Base-by-base conservation (phyloP, 2,329 filamentous ascomycete genomes). In the Penicillium sclerotigenum region DNA sequence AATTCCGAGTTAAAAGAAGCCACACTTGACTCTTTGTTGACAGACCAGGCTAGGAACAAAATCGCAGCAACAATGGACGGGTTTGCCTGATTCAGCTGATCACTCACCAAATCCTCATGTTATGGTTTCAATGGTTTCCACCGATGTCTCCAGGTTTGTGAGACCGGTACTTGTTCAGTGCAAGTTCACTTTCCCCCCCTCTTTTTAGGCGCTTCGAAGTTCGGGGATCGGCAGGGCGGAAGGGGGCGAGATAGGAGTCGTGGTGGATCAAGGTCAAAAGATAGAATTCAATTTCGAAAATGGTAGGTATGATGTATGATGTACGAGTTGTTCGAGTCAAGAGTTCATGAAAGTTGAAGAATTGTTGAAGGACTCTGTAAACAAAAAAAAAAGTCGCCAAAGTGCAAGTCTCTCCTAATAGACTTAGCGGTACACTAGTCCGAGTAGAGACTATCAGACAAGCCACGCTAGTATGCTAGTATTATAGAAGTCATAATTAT, bases 81-180 rank as follows among this genome's bases (percentile, higher is more conserved):
- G 46, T 49, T 56, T 22, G 11, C 22, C 37, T 24, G 22, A 41
- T 47, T 41, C 18, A 52, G 40, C 36, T 10, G 26, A 40, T 37
- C 28, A 64, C 63, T 64, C 51, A 65, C 61, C 56, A 50, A 52
- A 47, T 29, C 61, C 58, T 62, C 61, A 63, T 61, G 47, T 51
- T 65, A 59, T 58, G 54, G 20, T 34, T 51, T 47, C 38, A 24
- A 36, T 49, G 29, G 37, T 42, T 48, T 24, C 16, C 22, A 18
- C 52, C 22, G 37, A 45, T 34, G 20, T 33, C 47, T 49, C 37
- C 37, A 36, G 22, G 47, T 38, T 55, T 47, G 41, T 50, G 42
- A 48, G 41, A 47, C 14, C 31, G 36, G 3, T n/a, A 38, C 46
- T 59, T 50, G 48, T 51, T 57, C 47, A 41, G 47, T 41, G 36